A percentile compares a stretch with the other conserved stretches of the same genome.
Evolutionary conservation across 345 rosid species (phyloP).

Genomic region (Anastatica hierochuntica): DNA sequence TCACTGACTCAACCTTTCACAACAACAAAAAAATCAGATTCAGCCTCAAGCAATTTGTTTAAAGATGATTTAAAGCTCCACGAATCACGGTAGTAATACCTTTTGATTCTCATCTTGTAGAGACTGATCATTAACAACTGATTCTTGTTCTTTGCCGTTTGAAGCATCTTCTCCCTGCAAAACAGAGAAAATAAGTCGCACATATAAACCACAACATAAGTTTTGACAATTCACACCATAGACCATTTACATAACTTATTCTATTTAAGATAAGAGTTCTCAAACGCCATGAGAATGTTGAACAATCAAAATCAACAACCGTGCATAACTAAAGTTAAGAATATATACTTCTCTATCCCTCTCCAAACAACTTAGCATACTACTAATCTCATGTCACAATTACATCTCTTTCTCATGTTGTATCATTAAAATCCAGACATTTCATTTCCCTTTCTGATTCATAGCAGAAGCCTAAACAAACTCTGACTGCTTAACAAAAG

Average conservation of each 20-base stretch:
- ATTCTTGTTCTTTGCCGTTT: conserved; percentile 33
- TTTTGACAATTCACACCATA: too few relatives aligned
- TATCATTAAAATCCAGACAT: too few relatives aligned
- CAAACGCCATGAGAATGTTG: too few relatives aligned
- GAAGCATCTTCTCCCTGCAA: conserved; percentile 39
- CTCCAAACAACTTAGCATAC: background rate
- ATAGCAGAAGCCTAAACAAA: too few relatives aligned
- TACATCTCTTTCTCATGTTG: too few relatives aligned
- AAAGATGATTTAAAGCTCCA: background rate
- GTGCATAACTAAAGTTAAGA: background rate
- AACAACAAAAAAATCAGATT: background rate
- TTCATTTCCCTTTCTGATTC: too few relatives aligned
- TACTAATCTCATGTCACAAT: background rate
- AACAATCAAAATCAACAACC: background rate
- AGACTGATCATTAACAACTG: conserved; percentile 27
- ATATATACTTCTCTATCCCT: background rate
- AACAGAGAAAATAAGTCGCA: background rate
- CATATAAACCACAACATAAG: too few relatives aligned
- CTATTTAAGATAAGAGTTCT: too few relatives aligned
- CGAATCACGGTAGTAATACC: conserved; percentile 27
- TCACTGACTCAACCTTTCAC: conserved; percentile 42
- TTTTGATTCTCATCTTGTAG: conserved; percentile 32
- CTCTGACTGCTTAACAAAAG: too few relatives aligned
- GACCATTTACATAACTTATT: too few relatives aligned
- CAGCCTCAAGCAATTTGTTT: background rate